Percentiles rank a stretch among this genome's conserved stretches.
These are phyloP conservation scores for Phytophthora litchii DNA, from an alignment of 352 stramenopile genomes.

Conservation along the genomic window DNA sequence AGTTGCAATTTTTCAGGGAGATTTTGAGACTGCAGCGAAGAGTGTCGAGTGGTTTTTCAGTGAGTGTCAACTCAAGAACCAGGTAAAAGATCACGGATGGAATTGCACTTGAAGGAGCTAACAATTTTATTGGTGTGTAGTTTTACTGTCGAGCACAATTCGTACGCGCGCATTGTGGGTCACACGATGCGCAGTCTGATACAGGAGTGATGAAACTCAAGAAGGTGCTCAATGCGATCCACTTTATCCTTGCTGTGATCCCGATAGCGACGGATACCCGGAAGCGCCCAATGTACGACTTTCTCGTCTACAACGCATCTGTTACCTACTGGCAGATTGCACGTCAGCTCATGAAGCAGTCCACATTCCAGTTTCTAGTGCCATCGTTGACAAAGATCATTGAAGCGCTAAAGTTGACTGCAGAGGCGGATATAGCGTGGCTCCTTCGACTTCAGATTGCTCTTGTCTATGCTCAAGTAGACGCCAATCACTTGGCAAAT, in stretches of 20 bases:
- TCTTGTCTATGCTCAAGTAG: constrained; percentile 72
- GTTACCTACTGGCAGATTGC: constrained; percentile 88
- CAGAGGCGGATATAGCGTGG: constrained; percentile 81
- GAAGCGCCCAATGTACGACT: constrained; percentile 83
- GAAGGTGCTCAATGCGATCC: constrained; percentile 74
- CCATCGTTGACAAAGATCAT: constrained; percentile 66
- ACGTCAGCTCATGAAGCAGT: constrained; percentile 81
- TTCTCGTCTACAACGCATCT: constrained; percentile 92
- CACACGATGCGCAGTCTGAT: constrained; percentile 43
- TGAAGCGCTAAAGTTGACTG: constrained; percentile 70
- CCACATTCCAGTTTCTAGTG: constrained; percentile 76
- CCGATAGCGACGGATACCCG: constrained; percentile 66
- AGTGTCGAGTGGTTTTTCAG: constrained; percentile 78
- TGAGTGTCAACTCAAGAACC: constrained; percentile 67
- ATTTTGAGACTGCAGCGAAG: constrained; percentile 63
- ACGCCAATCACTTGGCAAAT: constrained; percentile 60
- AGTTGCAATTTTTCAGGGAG: constrained; percentile 60
- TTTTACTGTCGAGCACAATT: constrained; percentile 91
- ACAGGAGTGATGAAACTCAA: constrained; percentile 50
- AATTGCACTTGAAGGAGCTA: not conserved
- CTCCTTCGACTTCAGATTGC: constrained; percentile 62
- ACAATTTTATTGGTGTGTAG: constrained; percentile 33
- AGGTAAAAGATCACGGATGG: constrained; percentile 46
- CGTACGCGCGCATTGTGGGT: constrained; percentile 69
- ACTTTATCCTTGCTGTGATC: constrained; percentile 76